Conservation (phyloP, 78 protist species). For the Dictyostelium discoideum region DNA sequence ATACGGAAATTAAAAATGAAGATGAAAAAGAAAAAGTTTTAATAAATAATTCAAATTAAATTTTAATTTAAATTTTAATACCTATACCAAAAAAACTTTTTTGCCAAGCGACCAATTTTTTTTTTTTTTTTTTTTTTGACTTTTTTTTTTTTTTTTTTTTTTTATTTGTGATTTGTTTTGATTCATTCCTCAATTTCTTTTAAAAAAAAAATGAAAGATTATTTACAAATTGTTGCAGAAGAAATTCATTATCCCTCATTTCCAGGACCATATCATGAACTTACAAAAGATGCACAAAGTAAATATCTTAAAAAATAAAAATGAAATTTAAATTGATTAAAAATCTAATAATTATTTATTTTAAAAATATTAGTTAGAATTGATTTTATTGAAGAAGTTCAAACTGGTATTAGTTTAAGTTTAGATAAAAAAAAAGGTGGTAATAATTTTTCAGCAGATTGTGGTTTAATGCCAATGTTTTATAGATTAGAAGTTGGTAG, state of each 20-base stretch:
- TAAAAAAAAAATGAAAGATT: not conserved
- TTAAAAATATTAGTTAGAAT: not conserved
- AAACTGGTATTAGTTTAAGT: not conserved
- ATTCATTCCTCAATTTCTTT: too few relatives aligned
- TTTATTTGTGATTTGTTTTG: too few relatives aligned
- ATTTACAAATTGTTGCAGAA: not conserved
- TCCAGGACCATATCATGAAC: not conserved
- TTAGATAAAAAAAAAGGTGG: not conserved
- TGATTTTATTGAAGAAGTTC: slow-evolving; percentile 3
- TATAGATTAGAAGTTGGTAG: not conserved
- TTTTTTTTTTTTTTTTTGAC: too few relatives aligned
- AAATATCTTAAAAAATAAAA: too few relatives aligned
- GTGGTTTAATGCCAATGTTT: not conserved
- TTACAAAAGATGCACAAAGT: not conserved
- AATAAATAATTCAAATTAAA: not conserved
- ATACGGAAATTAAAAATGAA: not conserved
- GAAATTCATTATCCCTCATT: not conserved
- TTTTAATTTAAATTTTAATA: too few relatives aligned
- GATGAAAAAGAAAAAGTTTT: not conserved
- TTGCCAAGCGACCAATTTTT: not conserved
- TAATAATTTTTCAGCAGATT: not conserved
- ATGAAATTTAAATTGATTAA: not conserved
- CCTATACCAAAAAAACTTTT: too few relatives aligned
- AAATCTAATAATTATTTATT: not conserved
- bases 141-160: not conserved